Conservation (phyloP, 1,284 basidiomycete genomes). For the Tranzscheliella williamsii region DNA sequence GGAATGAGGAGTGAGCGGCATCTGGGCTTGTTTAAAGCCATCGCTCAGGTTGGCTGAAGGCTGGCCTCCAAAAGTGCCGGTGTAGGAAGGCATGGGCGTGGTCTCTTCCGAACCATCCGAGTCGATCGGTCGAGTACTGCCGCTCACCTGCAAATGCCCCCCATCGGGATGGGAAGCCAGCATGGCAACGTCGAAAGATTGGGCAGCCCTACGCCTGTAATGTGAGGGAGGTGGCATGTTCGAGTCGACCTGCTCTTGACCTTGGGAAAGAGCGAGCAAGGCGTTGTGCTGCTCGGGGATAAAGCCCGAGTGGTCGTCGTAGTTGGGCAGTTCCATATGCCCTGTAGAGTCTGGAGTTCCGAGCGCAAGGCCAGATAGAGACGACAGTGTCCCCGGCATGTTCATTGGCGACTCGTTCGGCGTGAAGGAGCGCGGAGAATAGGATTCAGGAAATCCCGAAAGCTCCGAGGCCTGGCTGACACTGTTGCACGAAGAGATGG, state of each 20-base stretch:
- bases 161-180: slow-evolving; percentile 10
- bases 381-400: slow-evolving; percentile 28
- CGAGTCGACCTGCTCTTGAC: slow-evolving; percentile 21
- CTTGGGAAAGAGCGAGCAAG: slow-evolving; percentile 25
- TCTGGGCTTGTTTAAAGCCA: slow-evolving; percentile 22
- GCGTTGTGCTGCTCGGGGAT: slow-evolving; percentile 34
- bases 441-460: slow-evolving; percentile 10
- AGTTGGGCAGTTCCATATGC: slow-evolving; percentile 11
- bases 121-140: slow-evolving; percentile 12
- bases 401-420: slow-evolving; percentile 30
- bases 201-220: slow-evolving; percentile 20
- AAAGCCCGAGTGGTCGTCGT: slow-evolving; percentile 14
- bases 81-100: slow-evolving; percentile 42
- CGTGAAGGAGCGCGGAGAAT: slow-evolving; percentile 36
- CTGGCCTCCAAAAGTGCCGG: slow-evolving; percentile 35
- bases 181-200: slow-evolving; percentile 38
- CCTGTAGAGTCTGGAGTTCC: slow-evolving; percentile 19
- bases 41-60: slow-evolving; percentile 25
- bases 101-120: slow-evolving; percentile 40
- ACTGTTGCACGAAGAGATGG: slow-evolving; percentile 35
- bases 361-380: slow-evolving; percentile 34
- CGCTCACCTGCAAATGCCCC: slow-evolving; percentile 2
- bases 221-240: slow-evolving; percentile 32
- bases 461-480: slow-evolving; percentile 17
- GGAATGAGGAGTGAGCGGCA: slow-evolving; percentile 25